A percentile compares a stretch with the other conserved stretches of the same genome.
phyloP scores from a whole-genome alignment of 192 early-diverging fungal species.

The Umbelopsis ramanniana region DNA sequence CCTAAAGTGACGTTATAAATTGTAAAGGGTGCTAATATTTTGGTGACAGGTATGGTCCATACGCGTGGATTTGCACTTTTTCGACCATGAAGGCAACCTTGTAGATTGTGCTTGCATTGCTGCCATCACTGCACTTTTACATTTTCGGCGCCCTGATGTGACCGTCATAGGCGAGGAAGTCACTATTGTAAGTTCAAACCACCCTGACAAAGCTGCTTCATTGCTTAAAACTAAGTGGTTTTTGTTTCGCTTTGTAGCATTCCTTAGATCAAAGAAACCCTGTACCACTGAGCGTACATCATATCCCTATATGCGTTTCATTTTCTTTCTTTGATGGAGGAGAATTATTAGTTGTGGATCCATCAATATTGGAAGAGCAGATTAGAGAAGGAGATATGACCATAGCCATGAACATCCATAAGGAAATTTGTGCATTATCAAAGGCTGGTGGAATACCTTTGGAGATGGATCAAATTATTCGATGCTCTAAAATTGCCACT shows the following conservation, averaged over 20 bases:
- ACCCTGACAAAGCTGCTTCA: not conserved
- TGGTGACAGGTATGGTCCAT: slow-evolving; percentile 80
- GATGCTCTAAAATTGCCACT: slow-evolving; percentile 83
- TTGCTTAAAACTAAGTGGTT: not conserved
- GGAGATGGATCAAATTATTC: slow-evolving; percentile 71
- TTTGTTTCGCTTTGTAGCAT: slow-evolving; percentile 62
- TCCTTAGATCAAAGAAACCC: slow-evolving; percentile 84
- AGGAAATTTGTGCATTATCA: slow-evolving; percentile 89
- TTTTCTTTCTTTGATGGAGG: slow-evolving; percentile 92
- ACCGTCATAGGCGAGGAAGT: slow-evolving; percentile 92
- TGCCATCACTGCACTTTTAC: slow-evolving; percentile 84
- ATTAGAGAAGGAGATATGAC: slow-evolving; percentile 83
- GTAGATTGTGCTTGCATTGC: slow-evolving; percentile 92
- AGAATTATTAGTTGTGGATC: slow-evolving; percentile 78
- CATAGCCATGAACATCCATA: slow-evolving; percentile 88
- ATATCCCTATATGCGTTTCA: slow-evolving; percentile 91
- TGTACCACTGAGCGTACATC: slow-evolving; percentile 94
- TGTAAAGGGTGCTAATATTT: not conserved
- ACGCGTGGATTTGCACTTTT: slow-evolving; percentile 87
- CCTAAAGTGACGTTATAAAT: not conserved
- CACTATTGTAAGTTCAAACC: slow-evolving; percentile 66
- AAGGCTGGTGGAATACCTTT: slow-evolving; percentile 92
- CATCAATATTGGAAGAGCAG: slow-evolving; percentile 86
- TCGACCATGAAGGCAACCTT: slow-evolving; percentile 95
- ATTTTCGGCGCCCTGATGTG: slow-evolving; percentile 95